These are phyloP conservation scores for Metschnikowia sp. DNA, from an alignment of 805 yeast species.

Conservation along the genomic window DNA sequence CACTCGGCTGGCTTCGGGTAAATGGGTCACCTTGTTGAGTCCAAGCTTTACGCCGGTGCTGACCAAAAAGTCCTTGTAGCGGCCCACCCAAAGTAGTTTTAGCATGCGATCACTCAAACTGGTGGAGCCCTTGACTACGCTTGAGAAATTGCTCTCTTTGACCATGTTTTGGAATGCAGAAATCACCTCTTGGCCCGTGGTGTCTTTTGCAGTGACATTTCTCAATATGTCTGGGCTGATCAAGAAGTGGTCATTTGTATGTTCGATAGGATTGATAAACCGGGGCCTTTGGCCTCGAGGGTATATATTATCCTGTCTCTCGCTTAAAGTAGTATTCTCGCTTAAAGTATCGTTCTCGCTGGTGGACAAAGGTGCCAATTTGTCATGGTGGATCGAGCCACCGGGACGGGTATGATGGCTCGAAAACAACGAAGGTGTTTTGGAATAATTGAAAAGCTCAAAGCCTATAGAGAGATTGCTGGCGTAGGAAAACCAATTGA, in stretches of 20 bases:
- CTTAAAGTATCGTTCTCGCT: background rate
- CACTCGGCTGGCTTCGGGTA: constrained; percentile 48
- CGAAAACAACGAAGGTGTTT: constrained; percentile 5
- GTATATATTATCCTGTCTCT: background rate
- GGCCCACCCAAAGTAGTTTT: constrained; percentile 83
- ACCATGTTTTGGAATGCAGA: constrained; percentile 50
- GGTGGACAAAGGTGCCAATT: constrained; percentile 9
- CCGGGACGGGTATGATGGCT: background rate
- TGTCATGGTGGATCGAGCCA: constrained; percentile 14
- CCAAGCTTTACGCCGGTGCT: constrained; percentile 66
- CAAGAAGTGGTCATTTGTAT: constrained; percentile 22
- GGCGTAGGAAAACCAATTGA: constrained; percentile 86
- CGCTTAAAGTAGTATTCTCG: background rate
- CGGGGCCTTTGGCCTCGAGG: background rate
- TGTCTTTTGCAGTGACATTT: constrained; percentile 8
- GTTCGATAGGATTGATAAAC: constrained; percentile 6
- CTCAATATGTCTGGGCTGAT: constrained; percentile 23
- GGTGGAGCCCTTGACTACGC: constrained; percentile 72
- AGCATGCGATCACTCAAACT: constrained; percentile 60
- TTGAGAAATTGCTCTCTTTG: constrained; percentile 53
- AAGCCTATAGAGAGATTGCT: constrained; percentile 84
- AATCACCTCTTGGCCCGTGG: constrained; percentile 30
- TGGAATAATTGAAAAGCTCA: constrained; percentile 65
- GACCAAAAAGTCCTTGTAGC: constrained; percentile 71
- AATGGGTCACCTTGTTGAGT: constrained; percentile 31